Percentiles rank a stretch among this genome's conserved stretches.
Conservation (phyloP, 1,284 basidiomycete genomes). For the Puccinia hordei region DNA sequence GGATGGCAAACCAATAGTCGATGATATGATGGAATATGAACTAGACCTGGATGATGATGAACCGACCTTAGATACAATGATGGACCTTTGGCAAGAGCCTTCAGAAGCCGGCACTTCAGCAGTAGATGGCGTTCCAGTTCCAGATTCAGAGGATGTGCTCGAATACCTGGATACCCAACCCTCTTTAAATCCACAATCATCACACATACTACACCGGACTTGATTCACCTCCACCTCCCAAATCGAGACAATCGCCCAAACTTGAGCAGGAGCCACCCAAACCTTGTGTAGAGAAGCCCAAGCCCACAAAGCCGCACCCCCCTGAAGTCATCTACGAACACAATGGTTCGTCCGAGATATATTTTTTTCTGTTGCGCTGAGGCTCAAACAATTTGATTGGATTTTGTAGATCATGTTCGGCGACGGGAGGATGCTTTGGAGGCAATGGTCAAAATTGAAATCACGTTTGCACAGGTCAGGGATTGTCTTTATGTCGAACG, state of each 20-base stretch:
- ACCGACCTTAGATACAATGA: background rate
- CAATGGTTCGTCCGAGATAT: conserved; percentile 37
- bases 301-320: background rate
- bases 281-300: conserved; percentile 19
- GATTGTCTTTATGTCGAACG: conserved; percentile 65
- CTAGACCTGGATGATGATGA: conserved; percentile 24
- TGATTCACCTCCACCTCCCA: conserved; percentile 7
- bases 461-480: conserved; percentile 64
- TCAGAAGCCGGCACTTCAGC: conserved; percentile 45
- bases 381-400: background rate
- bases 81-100: conserved; percentile 30
- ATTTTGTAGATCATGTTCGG: conserved; percentile 44
- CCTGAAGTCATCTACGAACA: conserved; percentile 39
- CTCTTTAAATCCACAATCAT: conserved; percentile 26
- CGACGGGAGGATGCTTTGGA: conserved; percentile 62
- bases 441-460: conserved; percentile 64
- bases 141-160: conserved; percentile 34
- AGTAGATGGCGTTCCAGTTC: conserved; percentile 43
- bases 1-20: conserved; percentile 47
- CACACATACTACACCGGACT: background rate
- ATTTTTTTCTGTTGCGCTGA: conserved; percentile 7
- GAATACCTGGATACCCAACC: conserved; percentile 26
- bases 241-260: conserved; percentile 14
- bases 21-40: conserved; percentile 49
- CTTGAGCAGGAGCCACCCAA: conserved; percentile 9